Percentiles rank a stretch among this genome's conserved stretches.
These are phyloP conservation scores for Lithospermum erythrorhizon DNA, from an alignment of 257 asterid genomes.

Conservation along the genomic window DNA sequence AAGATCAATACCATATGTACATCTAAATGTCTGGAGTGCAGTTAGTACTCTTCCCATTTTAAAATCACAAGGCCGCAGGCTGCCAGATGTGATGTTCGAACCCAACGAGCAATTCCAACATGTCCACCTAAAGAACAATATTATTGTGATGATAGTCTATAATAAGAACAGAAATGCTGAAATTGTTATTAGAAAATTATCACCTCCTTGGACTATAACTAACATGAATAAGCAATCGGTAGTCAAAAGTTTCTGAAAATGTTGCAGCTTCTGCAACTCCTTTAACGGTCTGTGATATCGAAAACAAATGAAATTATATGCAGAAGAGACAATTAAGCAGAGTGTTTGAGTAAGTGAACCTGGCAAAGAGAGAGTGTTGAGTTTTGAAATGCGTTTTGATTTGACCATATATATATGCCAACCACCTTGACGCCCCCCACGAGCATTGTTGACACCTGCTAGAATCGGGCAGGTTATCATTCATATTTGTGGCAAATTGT, in stretches of 20 bases:
- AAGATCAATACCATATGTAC: slow-evolving; percentile 62
- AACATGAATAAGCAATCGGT: slow-evolving; percentile 71
- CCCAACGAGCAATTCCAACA: slow-evolving; percentile 77
- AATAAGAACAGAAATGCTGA: slow-evolving; percentile 4
- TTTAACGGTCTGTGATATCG: slow-evolving; percentile 44
- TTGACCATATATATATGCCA: slow-evolving; percentile 81
- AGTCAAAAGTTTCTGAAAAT: slow-evolving; percentile 38
- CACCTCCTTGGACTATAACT: slow-evolving; percentile 91
- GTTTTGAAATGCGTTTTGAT: slow-evolving; percentile 73
- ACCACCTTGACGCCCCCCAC: slow-evolving; percentile 86
- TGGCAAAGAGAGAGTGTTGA: slow-evolving; percentile 68
- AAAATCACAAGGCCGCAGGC: slow-evolving; percentile 85
- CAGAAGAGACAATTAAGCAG: too few species aligned
- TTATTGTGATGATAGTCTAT: neutral
- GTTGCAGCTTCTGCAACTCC: slow-evolving; percentile 75
- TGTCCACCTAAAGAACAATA: slow-evolving; percentile 52
- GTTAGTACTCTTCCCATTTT: slow-evolving; percentile 75
- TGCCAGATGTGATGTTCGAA: slow-evolving; percentile 55
- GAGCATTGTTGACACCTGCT: slow-evolving; percentile 85
- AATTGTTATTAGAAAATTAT: slow-evolving; percentile 9
- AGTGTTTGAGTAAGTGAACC: slow-evolving; percentile 16
- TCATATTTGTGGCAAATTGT: too few species aligned
- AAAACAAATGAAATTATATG: too few species aligned
- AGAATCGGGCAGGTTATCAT: slow-evolving; percentile 8
- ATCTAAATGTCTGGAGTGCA: slow-evolving; percentile 74